Base-by-base conservation (phyloP, 2,329 filamentous ascomycete genomes). In the Neofusicoccum sp. region DNA sequence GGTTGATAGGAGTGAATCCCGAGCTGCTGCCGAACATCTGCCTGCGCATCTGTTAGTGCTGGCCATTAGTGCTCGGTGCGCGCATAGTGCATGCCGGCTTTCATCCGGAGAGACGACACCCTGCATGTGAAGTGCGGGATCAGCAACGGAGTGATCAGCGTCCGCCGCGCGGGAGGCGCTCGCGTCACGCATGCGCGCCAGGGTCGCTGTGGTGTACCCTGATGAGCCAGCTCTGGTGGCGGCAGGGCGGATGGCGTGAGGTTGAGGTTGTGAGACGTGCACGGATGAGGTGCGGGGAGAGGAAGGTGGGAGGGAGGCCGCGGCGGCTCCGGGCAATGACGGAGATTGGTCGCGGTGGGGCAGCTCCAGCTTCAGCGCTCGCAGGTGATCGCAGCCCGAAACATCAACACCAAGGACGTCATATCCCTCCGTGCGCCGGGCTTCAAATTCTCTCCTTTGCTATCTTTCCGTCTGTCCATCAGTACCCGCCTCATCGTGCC, bases 331-430 rank as follows among this genome's bases (percentile, higher is more conserved):
- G 51, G 45, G 51, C 51, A 28, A 56, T 56, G 51, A 56, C 51
- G 51, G 51, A 40, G 38, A 38, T 33, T 53, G 48, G 33, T 38
- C 38, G 14, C 30, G 14, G 5, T 51, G 36, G 57, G 41, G 57
- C 34, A 28, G 57, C 57, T 31, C 11, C 45, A 49, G 57, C 44
- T 41, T 43, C 45, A 48, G 28, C 38, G 28, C 40, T 38, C 30
- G 28, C 56, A 58, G 56, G 31, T 58, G 56, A 58, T 44, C 31
- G 41, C 47, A 60, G 48, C 58, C 58, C 58, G 58, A 60, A 60
- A 54, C 48, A 53, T 53, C 48, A 60, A 53, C 48, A 53, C 58
- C 48, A 53, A 24, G 45, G 16, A 51, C 45, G 26, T 60, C 57
- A 51, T 43, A 26, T 60, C 57, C 34, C 30, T 33, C 49, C 30